A percentile compares a stretch with the other conserved stretches of the same genome.
Conservation (phyloP, 768 basidiomycete species). For the Mycena venus region DNA sequence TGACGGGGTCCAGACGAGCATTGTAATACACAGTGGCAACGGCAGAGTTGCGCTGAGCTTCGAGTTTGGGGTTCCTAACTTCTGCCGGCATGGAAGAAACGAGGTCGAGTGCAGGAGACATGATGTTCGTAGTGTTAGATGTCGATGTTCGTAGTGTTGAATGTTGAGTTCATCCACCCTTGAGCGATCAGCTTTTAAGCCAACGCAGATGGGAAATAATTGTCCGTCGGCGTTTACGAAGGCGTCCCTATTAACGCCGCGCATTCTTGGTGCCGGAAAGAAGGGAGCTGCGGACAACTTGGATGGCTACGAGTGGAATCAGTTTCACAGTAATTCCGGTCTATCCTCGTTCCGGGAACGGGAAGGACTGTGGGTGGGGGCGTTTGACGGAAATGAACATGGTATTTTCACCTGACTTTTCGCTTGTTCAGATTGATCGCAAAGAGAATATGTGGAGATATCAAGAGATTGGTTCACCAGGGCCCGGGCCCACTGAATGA, state of each 20-base stretch:
- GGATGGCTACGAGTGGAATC: not conserved
- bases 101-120: constrained; percentile 36
- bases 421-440: not conserved
- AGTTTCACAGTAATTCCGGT: not conserved
- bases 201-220: not conserved
- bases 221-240: constrained; percentile 17
- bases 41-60: constrained; percentile 7
- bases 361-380: no score
- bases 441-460: not conserved
- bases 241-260: constrained; percentile 20
- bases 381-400: no score
- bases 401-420: not conserved
- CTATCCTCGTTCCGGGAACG: not conserved
- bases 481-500: no score
- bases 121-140: not conserved
- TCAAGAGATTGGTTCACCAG: not conserved
- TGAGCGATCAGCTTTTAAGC: constrained; percentile 11
- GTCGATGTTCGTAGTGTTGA: not conserved
- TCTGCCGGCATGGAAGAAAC: not conserved
- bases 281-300: not conserved
- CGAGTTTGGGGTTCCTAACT: constrained; percentile 16
- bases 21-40: constrained; percentile 66
- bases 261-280: not conserved
- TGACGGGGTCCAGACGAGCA: constrained; percentile 75
- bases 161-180: not conserved